Base-by-base conservation (phyloP, 352 stramenopile species). In the Phytophthora idaei region DNA sequence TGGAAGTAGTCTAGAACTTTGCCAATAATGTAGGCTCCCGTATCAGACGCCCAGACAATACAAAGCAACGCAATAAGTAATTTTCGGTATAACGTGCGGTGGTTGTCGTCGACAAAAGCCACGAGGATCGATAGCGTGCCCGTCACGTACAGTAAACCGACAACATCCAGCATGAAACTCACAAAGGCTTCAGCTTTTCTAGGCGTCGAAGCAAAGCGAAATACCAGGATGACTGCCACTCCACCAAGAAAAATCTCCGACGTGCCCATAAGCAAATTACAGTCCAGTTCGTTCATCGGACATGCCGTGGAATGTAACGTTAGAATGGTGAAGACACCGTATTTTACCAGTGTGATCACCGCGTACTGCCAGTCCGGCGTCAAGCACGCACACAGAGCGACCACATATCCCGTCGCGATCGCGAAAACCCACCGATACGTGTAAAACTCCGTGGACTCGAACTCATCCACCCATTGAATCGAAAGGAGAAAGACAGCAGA, bases 1-100 rank as follows among this genome's bases (percentile, higher is more conserved):
- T 95, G 89, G 29, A 87, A 94, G 17, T 85, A 86, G 14, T 83
- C 92, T 54, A 97, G 93, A 5, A 81, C 59, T 52, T 97, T 89
- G 17, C 96, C 96, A 7, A 89, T 90, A 64, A 98, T 85, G 71
- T 98, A 99, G 2, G 94, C 95, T 31, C 93, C 93, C 7, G 97
- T 92, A 76, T 98, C 95, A 42, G 83, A 89, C 37, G 77, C 78
- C 82, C 82, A 90, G 14, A 87, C 82, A 2, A 89, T 83, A 34
- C 80, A 87, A 9, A 90, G 71, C 55, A 90, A 49, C 32, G 79
- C 78, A 27, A 90, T 87, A 3, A 85, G 69, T 27, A 87, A 42
- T 44, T 89, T 84, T 5, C 80, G 73, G 46, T 85, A 87, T 4
- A 82, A 52, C 5, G 62, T 72, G 12, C 69, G 63, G 48, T 84